Base-by-base conservation (phyloP, 2,329 filamentous ascomycete genomes). In the Trichoderma sp. region DNA sequence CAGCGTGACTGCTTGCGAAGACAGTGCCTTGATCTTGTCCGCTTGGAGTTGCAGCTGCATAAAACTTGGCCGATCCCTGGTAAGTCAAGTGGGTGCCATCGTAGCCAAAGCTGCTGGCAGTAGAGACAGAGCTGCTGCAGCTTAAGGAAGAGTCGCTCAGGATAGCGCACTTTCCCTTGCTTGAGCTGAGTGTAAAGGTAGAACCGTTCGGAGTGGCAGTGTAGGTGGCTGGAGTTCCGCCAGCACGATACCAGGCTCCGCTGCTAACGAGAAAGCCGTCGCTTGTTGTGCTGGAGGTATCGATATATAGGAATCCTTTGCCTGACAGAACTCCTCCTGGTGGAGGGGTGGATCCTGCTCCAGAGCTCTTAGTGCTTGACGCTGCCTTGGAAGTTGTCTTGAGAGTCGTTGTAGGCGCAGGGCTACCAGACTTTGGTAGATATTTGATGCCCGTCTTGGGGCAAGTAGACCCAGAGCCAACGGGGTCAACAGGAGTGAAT, bases 401-500 rank as follows among this genome's bases (percentile, higher is more conserved):
- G 2, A 18, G n/a, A 24, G 64, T 57, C 18, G 64, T 39, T 15
- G 64, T 57, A 57, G 21, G 8, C 15, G 32, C 28, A 34, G 9
- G 9, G 24, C n/a, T 57, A 21, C 64, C 34, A 6, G 30, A 67
- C 70, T 76, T 76, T 24, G 72, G 74, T 8, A 88, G 80, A 78
- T 93, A 93, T 76, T 87, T 88, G 78, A 94, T 89, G 15, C 79
- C 79, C 2, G 89, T 90, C 0, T 81, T 85, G 0, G 91, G 88
- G 79, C 92, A 94, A 58, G 83, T 87, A 15, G 89, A 89, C 60
- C 84, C 86, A 9, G 86, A 84, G 39, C 89, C 87, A 74, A 89
- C 86, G 72, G 80, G 85, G 66, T 85, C 82, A 4, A 87, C 80
- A 15, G 90, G 80, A 32, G 89, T 84, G 74, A 91, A 93, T 6